These are phyloP conservation scores for Starmerella etchellsii DNA, from an alignment of 805 yeast species.

Conservation along the genomic window DNA sequence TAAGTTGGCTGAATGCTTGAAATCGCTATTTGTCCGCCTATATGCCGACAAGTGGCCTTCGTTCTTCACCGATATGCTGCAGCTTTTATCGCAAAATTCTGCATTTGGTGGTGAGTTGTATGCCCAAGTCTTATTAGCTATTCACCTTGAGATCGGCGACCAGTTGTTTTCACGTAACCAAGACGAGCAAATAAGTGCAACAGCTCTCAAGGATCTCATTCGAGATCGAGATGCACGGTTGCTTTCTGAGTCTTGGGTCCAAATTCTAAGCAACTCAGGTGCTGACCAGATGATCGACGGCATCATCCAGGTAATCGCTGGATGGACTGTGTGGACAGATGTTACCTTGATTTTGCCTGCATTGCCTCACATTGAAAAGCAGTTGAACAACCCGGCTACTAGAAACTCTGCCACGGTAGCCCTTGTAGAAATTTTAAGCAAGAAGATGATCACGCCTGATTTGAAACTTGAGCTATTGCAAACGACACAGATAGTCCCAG, in stretches of 20 bases:
- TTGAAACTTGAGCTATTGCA: constrained; percentile 58
- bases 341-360: constrained; percentile 56
- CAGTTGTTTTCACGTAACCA: constrained; percentile 59
- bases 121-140: constrained; percentile 53
- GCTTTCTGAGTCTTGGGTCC: constrained; percentile 34
- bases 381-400: constrained; percentile 33
- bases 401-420: constrained; percentile 47
- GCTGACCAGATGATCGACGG: constrained; percentile 40
- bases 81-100: constrained; percentile 27
- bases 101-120: constrained; percentile 54
- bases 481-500: constrained; percentile 53
- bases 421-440: constrained; percentile 51
- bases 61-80: constrained; percentile 37
- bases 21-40: constrained; percentile 37
- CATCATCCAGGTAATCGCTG: constrained; percentile 57
- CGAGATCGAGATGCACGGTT: constrained; percentile 45
- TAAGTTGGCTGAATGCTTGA: constrained; percentile 45
- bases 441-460: constrained; percentile 57
- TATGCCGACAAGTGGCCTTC: constrained; percentile 39
- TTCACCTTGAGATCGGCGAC: constrained; percentile 90
- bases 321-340: constrained; percentile 88
- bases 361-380: constrained; percentile 40
- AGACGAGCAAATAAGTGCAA: constrained; percentile 51
- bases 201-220: constrained; percentile 64
- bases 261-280: constrained; percentile 11